Percentiles rank a stretch among this genome's conserved stretches.
Conservation (phyloP, 179 eudicot species). For the Kewa caespitosa region DNA sequence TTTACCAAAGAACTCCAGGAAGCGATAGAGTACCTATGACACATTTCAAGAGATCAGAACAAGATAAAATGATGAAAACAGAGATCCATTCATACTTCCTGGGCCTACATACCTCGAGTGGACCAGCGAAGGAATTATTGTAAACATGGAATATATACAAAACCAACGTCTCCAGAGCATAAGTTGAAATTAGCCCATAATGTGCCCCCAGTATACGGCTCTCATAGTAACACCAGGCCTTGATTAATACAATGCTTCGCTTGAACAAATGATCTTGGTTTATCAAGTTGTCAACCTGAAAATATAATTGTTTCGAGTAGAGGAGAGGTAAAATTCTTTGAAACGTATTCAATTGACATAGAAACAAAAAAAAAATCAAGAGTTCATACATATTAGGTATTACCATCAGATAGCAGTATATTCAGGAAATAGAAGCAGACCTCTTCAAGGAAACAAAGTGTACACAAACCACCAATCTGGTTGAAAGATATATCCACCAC, state of each 20-base stretch:
- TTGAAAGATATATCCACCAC: constrained; percentile 97
- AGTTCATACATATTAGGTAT: constrained; percentile 6
- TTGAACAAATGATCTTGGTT: constrained; percentile 85
- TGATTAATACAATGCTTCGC: constrained; percentile 90
- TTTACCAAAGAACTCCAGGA: constrained; percentile 90
- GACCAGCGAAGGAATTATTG: constrained; percentile 84
- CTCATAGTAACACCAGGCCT: constrained; percentile 99
- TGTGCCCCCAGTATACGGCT: constrained; percentile 98
- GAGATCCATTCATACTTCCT: neutral
- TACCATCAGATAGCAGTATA: constrained; percentile 11
- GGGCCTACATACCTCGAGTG: constrained; percentile 70
- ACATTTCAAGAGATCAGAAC: constrained; percentile 12
- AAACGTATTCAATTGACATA: neutral
- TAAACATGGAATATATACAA: constrained; percentile 94
- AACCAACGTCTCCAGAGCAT: constrained; percentile 95
- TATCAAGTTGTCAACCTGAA: constrained; percentile 79
- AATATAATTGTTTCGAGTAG: neutral
- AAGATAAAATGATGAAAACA: constrained; percentile 4
- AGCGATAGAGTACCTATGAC: constrained; percentile 92
- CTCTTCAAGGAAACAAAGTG: constrained; percentile 96
- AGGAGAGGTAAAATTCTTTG: neutral
- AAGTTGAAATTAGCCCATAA: constrained; percentile 96
- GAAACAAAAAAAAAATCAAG: neutral
- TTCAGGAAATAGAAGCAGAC: constrained; percentile 38
- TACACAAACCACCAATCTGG: constrained; percentile 95